Evolutionary conservation across 2,329 filamentous ascomycete species (phyloP).

Genomic region (Penicillium janthinellum): DNA sequence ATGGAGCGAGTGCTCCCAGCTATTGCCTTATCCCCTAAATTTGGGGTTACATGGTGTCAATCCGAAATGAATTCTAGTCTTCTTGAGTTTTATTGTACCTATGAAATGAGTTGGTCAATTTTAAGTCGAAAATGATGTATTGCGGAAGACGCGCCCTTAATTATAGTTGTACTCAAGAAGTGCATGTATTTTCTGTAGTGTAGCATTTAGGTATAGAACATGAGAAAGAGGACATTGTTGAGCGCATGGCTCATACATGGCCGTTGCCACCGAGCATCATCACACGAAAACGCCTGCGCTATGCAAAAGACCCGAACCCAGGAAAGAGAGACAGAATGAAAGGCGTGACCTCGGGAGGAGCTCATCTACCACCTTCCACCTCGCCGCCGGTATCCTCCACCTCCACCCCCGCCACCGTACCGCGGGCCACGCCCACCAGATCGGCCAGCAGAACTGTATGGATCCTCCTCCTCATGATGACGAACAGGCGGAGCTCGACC

Average conservation of each 20-base stretch:
- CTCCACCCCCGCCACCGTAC: constrained; percentile 46
- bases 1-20: constrained; percentile 1
- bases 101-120: neutral
- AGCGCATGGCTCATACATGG: constrained; percentile 25
- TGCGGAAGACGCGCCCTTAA: neutral
- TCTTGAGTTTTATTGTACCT: neutral
- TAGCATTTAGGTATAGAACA: constrained; percentile 3
- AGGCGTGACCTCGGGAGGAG: neutral
- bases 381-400: constrained; percentile 48
- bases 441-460: constrained; percentile 47
- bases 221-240: constrained; percentile 21
- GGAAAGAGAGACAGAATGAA: constrained; percentile 14
- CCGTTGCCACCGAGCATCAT: constrained; percentile 29
- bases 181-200: neutral
- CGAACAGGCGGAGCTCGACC: constrained; percentile 65
- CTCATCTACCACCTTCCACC: constrained; percentile 45
- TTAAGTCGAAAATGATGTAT: neutral
- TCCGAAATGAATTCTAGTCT: neutral
- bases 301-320: constrained; percentile 36
- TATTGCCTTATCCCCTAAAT: neutral
- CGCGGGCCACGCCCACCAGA: constrained; percentile 48
- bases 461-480: constrained; percentile 58
- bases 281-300: constrained; percentile 45
- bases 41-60: neutral
- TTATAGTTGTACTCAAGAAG: neutral